Evolutionary conservation across 2,329 filamentous ascomycete genomes (phyloP).

Genomic region (Cytospora schulzeri): DNA sequence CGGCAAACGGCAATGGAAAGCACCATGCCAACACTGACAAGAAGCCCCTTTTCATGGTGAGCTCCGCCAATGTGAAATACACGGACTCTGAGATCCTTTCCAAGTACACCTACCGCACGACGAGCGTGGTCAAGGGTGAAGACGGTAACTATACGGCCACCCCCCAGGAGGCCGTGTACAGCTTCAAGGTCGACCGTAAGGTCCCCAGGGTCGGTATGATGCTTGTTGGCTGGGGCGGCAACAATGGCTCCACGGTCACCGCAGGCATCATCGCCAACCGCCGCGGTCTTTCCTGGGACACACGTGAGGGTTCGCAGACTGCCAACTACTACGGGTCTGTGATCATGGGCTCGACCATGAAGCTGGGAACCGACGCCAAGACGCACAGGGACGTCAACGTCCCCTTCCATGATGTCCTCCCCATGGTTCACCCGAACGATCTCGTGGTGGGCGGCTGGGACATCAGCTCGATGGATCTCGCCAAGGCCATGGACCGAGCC

Average conservation of each 20-base stretch:
- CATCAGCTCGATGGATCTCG: conserved; percentile 87
- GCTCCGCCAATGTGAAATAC: conserved; percentile 91
- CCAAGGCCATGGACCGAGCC: conserved; percentile 92
- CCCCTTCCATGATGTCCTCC: conserved; percentile 89
- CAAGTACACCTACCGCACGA: conserved; percentile 96
- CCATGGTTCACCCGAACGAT: conserved; percentile 97
- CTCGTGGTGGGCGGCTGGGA: conserved; percentile 96
- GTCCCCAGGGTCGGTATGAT: conserved; percentile 94
- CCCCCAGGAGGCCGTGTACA: conserved; percentile 86
- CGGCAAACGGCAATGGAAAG: conserved; percentile 35
- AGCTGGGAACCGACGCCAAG: conserved; percentile 85
- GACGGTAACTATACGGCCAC: conserved; percentile 80
- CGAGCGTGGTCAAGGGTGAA: conserved; percentile 68
- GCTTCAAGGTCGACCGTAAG: conserved; percentile 96
- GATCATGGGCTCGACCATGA: conserved; percentile 95
- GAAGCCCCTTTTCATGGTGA: conserved; percentile 75
- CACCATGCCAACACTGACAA: conserved; percentile 50
- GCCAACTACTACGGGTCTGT: conserved; percentile 99
- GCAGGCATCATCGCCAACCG: conserved; percentile 97
- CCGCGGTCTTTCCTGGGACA: conserved; percentile 84
- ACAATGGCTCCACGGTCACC: conserved; percentile 97
- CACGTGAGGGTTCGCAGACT: conserved; percentile 79
- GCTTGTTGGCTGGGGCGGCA: conserved; percentile 96
- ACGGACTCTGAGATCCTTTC: conserved; percentile 85
- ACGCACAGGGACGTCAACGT: conserved; percentile 92